Evolutionary conservation across 208 protist species (phyloP).

Genomic region (Trypanosomatidae sp.): DNA sequence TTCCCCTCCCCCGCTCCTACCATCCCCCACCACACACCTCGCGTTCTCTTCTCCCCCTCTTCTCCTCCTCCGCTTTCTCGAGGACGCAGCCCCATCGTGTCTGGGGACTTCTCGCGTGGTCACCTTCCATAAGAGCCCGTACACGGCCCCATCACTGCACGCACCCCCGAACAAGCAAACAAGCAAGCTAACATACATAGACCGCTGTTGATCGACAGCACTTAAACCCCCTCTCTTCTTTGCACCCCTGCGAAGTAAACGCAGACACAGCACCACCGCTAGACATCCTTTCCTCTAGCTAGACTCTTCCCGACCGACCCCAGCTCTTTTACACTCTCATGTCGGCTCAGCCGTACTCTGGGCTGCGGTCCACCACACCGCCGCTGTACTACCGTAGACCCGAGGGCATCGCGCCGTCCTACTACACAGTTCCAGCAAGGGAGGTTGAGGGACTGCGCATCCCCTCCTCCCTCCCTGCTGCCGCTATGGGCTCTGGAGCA

Average conservation of each 20-base stretch:
- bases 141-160: not conserved
- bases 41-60: no score
- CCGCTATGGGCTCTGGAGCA: not conserved
- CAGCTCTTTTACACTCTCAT: constrained; percentile 4
- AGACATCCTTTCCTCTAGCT: not conserved
- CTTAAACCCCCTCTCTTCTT: not conserved
- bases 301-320: not conserved
- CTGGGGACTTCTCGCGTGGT: not conserved
- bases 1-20: not conserved
- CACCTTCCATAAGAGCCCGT: not conserved
- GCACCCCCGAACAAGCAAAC: not conserved
- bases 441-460: constrained; percentile 25
- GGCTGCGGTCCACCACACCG: constrained; percentile 56
- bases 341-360: constrained; percentile 27
- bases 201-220: not conserved
- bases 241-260: not conserved
- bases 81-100: not conserved
- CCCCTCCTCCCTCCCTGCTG: constrained; percentile 12
- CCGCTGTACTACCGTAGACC: constrained; percentile 69
- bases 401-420: constrained; percentile 43
- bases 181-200: not conserved
- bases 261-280: not conserved
- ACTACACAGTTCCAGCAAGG: constrained; percentile 37
- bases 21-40: not conserved
- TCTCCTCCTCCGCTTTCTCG: not conserved